Conservation (phyloP, 2,329 filamentous ascomycete species). For the Tolypocladium sp. region DNA sequence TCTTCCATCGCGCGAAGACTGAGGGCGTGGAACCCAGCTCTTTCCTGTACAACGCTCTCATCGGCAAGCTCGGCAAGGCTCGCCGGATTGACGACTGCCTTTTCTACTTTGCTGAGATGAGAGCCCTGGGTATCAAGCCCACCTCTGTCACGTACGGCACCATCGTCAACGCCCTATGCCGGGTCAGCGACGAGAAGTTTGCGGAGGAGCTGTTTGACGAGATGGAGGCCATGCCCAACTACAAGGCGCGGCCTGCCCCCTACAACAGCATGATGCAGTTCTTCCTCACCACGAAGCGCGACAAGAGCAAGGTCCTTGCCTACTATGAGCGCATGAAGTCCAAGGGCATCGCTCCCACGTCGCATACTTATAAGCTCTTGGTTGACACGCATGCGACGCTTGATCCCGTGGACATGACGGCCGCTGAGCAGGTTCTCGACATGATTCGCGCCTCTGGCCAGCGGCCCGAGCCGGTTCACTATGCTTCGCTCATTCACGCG, state of each 20-base stretch:
- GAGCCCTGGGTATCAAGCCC: conserved; percentile 80
- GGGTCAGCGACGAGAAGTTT: conserved; percentile 95
- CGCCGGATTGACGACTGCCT: conserved; percentile 96
- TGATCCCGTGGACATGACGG: conserved; percentile 80
- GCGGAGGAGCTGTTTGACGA: conserved; percentile 97
- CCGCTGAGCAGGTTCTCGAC: conserved; percentile 75
- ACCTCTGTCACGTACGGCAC: conserved; percentile 98
- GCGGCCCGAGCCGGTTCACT: conserved; percentile 84
- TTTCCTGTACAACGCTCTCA: conserved; percentile 96
- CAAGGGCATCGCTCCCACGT: conserved; percentile 79
- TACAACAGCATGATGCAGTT: conserved; percentile 99
- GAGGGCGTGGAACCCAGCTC: conserved; percentile 95
- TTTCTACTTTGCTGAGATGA: conserved; percentile 98
- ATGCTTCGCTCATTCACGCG: conserved; percentile 89
- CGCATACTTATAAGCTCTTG: conserved; percentile 95
- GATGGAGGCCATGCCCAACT: conserved; percentile 98
- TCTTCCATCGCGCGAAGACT: conserved; percentile 86
- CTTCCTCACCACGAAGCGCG: conserved; percentile 94
- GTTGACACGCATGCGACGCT: conserved; percentile 93
- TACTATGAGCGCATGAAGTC: conserved; percentile 94
- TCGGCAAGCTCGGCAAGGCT: conserved; percentile 96
- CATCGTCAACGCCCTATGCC: conserved; percentile 93
- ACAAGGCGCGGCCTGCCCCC: conserved; percentile 92
- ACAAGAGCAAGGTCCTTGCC: conserved; percentile 83
- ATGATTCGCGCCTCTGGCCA: conserved; percentile 67